Evolutionary conservation across 2,329 filamentous ascomycete genomes (phyloP), one percentile per base, ranked within the genome.

Genomic region (Trichophyton benhamiae): DNA sequence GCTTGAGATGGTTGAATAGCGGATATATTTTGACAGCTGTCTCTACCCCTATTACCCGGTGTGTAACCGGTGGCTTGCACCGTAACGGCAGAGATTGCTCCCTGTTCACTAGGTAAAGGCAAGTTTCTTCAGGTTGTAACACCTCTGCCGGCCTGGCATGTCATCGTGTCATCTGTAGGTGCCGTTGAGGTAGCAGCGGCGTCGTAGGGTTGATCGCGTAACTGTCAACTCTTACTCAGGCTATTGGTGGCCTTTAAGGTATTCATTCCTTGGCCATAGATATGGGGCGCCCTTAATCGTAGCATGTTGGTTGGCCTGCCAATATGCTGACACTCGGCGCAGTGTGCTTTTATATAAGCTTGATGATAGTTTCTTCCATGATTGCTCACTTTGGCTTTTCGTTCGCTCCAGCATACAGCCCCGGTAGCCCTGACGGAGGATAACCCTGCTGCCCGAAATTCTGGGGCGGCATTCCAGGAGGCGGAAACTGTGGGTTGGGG

Each of bases 391-490:
- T 57, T 22, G 59, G 44, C 13, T 36, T 30, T 4, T 52, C 8
- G 30, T 46, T 38, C 27, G 33, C 30, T 11, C 46, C 57, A 3
- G 48, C 17, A 46, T 20, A 44, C 20, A 58, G 41, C 13, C 49
- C 22, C 13, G 49, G 25, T 20, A 58, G 44, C 36, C 25, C 77
- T 62, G 30, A 74, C 73, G 55, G 65, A 36, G 41, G 74, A 64
- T 69, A 71, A 64, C 66, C 71, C 30, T 27, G 48, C 8, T 55
- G 49, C 13, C 25, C 59, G 5, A 20, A 58, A 27, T 48, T 36
- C 25, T 59, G 63, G 48, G 49, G 62, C 9, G 60, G 33, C 44
- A 60, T 36, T 36, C 59, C 59, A 2, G 62, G 61, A 25, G 53
- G 63, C 42, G 59, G 59, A 27, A 63, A 61, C 30, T 59, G 25